A percentile compares a stretch with the other conserved stretches of the same genome.
phyloP scores from a whole-genome alignment of 768 basidiomycete genomes.

The Lactarius trivialis region DNA sequence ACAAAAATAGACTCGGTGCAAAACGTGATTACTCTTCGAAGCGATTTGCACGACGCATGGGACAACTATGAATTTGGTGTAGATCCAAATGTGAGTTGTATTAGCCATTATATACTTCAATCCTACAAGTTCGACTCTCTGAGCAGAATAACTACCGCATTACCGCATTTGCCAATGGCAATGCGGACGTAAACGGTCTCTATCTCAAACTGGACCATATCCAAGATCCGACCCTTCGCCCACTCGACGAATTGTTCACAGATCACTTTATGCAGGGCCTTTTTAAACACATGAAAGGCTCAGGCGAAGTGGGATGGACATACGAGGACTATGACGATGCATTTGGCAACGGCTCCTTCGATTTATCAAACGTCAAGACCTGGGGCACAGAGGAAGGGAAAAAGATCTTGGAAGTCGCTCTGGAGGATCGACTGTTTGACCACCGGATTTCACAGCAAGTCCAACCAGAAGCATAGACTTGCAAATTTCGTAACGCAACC shows the following conservation, averaged over 20 bases:
- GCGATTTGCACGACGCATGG: conserved; percentile 5
- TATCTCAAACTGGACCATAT: conserved; percentile 10
- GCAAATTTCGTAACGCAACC: no score
- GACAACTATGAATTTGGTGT: conserved; percentile 10
- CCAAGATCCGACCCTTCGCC: not conserved
- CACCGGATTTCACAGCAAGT: not conserved
- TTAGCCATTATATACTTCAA: not conserved
- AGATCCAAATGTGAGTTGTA: conserved; percentile 1
- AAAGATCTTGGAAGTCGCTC: not conserved
- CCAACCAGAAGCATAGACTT: not conserved
- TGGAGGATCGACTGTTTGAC: conserved; percentile 1
- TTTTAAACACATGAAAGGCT: not conserved
- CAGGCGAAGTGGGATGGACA: not conserved
- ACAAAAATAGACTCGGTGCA: conserved; percentile 5
- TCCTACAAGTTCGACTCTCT: not conserved
- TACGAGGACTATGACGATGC: not conserved
- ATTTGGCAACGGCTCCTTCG: not conserved
- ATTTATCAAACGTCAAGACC: not conserved
- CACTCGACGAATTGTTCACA: conserved; percentile 8
- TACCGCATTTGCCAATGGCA: conserved; percentile 5
- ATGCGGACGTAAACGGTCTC: not conserved
- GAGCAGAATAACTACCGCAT: conserved; percentile 3
- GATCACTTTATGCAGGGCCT: conserved; percentile 10
- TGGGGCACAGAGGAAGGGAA: conserved; percentile 8
- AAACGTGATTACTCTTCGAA: conserved; percentile 3